Evolutionary conservation across 169 alveolate genomes (phyloP).

Genomic region (Eimeria maxima): DNA sequence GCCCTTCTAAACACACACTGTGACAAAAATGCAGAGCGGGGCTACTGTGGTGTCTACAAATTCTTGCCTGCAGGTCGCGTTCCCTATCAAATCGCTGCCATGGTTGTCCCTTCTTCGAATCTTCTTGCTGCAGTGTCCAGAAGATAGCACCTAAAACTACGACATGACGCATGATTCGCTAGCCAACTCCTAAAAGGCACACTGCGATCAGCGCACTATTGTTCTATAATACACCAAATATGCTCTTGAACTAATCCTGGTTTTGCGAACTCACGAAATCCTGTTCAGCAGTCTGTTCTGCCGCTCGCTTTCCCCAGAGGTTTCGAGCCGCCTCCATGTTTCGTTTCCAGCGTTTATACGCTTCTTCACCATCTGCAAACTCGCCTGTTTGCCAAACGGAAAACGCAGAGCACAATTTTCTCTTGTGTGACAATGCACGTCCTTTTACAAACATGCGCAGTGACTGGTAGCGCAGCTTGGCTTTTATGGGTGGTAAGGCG

Average conservation of each 20-base stretch:
- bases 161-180: background rate
- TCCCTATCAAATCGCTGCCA: conserved; percentile 84
- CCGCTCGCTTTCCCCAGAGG: conserved; percentile 82
- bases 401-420: background rate
- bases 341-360: conserved; percentile 78
- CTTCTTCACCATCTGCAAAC: conserved; percentile 73
- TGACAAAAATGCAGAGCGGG: background rate
- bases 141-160: background rate
- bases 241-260: background rate
- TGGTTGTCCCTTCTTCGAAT: conserved; percentile 78
- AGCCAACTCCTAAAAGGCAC: background rate
- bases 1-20: background rate
- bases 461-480: background rate
- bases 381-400: conserved; percentile 67
- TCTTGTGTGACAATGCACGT: background rate
- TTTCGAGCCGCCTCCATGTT: conserved; percentile 74
- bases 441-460: too few species aligned
- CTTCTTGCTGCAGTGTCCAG: conserved; percentile 70
- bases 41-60: background rate
- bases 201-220: background rate
- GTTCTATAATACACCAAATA: background rate
- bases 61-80: conserved; percentile 76
- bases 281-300: conserved; percentile 76
- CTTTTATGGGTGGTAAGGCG: background rate
- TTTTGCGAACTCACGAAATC: conserved; percentile 31